Evolutionary conservation across 2,329 filamentous ascomycete species (phyloP), one percentile per base, ranked within the genome.

Genomic region (Metarhizium robertsii): DNA sequence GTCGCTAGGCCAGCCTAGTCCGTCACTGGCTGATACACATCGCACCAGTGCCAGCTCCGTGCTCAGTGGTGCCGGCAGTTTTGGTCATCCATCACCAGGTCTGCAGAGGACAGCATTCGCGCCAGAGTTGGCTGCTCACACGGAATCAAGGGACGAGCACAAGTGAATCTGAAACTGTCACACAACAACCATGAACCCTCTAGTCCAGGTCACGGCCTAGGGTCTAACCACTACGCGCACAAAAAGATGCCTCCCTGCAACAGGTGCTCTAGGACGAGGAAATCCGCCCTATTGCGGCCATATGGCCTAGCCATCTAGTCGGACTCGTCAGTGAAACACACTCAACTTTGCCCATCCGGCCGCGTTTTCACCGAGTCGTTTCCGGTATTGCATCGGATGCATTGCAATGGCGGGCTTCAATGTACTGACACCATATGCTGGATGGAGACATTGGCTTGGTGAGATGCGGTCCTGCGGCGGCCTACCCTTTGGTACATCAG

Each of bases 111-210:
- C 73, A 60, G 65, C 64, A 1, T 77, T 74, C 55, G 61, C 74
- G 0, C 68, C 70, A 0, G 77, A 78, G 55, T 58, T 81, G 30
- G 57, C 75, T 3, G 73, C 78, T 2, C 78, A 80, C 57, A 64
- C 63, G 8, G 78, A 81, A 67, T 75, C 73, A 2, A 62, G 58
- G 0, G 77, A 79, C 60, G 77, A 79, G 64, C 64, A 78, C 59
- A 38, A 46, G 14, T 45, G 20, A 40, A 16, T 7, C 5, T 38
- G 2, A 7, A 11, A 30, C 4, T 30, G 11, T 30, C 34, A 38
- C 29, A 25, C 29, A 20, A 16, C 29, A 43, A 0, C 38, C 6
- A 34, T 36, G n/a, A 42, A n/a, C 4, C 6, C 50, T 45, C 16
- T 11, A 13, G 14, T 34, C 58, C 56, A 32, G 13, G n/a, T 3